A percentile compares a stretch with the other conserved stretches of the same genome.
Evolutionary conservation across 2,329 filamentous ascomycete species (phyloP).

Genomic region (Magnaporthiopsis incrustans): DNA sequence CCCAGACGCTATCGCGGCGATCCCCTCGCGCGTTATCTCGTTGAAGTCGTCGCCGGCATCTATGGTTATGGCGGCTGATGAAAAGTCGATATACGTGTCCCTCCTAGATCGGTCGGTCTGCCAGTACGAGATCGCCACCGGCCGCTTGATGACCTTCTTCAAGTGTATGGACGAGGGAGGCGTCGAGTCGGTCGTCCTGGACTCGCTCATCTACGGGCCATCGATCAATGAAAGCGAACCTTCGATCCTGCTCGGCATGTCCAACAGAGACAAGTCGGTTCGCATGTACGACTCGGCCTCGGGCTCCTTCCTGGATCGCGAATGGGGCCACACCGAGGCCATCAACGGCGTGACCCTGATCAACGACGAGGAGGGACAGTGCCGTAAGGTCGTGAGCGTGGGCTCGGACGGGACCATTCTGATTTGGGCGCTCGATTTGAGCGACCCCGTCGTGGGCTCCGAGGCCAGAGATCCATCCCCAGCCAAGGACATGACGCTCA

Average conservation of each 20-base stretch:
- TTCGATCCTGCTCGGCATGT: constrained; percentile 74
- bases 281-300: constrained; percentile 76
- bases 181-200: constrained; percentile 74
- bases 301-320: constrained; percentile 71
- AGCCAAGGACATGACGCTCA: constrained; percentile 31
- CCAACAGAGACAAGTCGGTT: constrained; percentile 92
- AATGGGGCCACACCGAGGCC: constrained; percentile 93
- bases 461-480: constrained; percentile 47
- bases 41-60: constrained; percentile 83
- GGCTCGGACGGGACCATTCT: constrained; percentile 77
- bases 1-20: constrained; percentile 61
- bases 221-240: constrained; percentile 41
- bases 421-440: constrained; percentile 59
- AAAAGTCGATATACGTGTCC: constrained; percentile 49
- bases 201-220: constrained; percentile 61
- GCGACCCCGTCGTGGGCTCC: constrained; percentile 30
- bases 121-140: constrained; percentile 56
- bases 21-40: constrained; percentile 68
- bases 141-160: constrained; percentile 64
- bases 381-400: constrained; percentile 60
- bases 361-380: constrained; percentile 41
- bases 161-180: constrained; percentile 76
- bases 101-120: constrained; percentile 52
- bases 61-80: constrained; percentile 63
- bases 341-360: constrained; percentile 78